phyloP scores from a whole-genome alignment of 1,139 yeast genomes.

The Ogataea hybrid region DNA sequence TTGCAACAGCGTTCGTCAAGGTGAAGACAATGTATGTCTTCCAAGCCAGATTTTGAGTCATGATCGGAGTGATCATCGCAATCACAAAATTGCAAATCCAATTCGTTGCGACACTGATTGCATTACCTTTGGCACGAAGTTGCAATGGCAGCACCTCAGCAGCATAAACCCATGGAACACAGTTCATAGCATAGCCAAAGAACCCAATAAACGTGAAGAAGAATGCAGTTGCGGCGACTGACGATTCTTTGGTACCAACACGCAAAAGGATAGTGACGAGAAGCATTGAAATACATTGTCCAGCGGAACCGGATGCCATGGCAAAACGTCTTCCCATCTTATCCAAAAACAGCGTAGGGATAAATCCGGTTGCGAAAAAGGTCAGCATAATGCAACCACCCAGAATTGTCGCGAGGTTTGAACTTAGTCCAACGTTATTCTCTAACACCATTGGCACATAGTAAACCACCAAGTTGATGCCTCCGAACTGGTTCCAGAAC shows the following conservation, averaged over 20 bases:
- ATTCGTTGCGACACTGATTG: constrained; percentile 44
- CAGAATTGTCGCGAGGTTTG: constrained; percentile 11
- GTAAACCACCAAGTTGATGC: constrained; percentile 13
- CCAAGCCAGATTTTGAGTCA: constrained; percentile 48
- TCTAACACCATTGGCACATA: constrained; percentile 13
- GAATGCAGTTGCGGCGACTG: constrained; percentile 13
- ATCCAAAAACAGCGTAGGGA: constrained; percentile 18
- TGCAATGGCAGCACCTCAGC: constrained; percentile 51
- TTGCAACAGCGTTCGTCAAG: constrained; percentile 50
- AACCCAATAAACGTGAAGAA: constrained; percentile 17
- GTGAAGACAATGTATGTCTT: constrained; percentile 47
- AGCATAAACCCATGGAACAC: constrained; percentile 45
- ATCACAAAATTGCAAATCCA: constrained; percentile 54
- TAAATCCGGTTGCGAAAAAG: constrained; percentile 15
- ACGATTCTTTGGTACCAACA: constrained; percentile 10
- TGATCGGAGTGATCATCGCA: constrained; percentile 47
- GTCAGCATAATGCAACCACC: constrained; percentile 15
- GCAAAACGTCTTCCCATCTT: constrained; percentile 17
- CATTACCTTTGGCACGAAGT: constrained; percentile 45
- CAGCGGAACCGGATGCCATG: constrained; percentile 18
- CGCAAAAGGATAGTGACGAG: constrained; percentile 17
- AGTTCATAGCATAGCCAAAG: constrained; percentile 24
- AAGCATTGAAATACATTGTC: constrained; percentile 14
- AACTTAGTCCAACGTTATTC: constrained; percentile 10
- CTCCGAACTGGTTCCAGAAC: constrained; percentile 14